Evolutionary conservation across 139 green algal genomes (phyloP), one percentile per base, ranked within the genome.

Genomic region (Chlorella sp.): DNA sequence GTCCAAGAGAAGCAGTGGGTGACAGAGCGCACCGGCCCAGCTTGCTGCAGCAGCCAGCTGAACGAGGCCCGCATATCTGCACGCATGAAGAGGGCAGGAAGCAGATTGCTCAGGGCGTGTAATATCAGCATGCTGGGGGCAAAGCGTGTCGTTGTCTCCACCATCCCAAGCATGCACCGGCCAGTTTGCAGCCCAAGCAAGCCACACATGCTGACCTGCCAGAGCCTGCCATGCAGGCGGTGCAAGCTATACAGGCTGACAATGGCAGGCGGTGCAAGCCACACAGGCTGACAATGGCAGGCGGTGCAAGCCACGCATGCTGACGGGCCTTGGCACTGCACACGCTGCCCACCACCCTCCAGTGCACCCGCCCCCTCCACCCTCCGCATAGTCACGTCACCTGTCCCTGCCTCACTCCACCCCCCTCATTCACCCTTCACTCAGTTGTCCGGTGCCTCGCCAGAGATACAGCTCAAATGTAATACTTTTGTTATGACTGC

Each of bases 31-130:
- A 32, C 66, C 9, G 85, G 85, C 11, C 71, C 85, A 5, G 32
- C 24, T 71, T 89, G 85, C 5, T 89, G 42, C 32, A 89, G 85
- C 69, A 89, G n/a, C 85, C 85, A 89, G 19, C 48, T 22, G 22
- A 73, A 83, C 1, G 71, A 48, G 15, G 32, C 85, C 3, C 85
- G 85, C 85, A 73, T 53, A 32, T 89, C 85, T 89, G 85, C 71
- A n/a, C 3, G 71, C 37, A 48, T 2, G 28, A 21, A 12, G 36
- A 19, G 75, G 19, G 53, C 22, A 21, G 78, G 36, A n/a, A n/a
- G n/a, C n/a, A n/a, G n/a, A n/a, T n/a, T n/a, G n/a, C n/a, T n/a
- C n/a, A n/a, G n/a, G 24, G 78, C 39, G 66, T 34, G 39, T 22
- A 40, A 26, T 39, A 64, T 2, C 18, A 81, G 75, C 18, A 57